Base-by-base conservation (phyloP, 257 asterid genomes). In the Fraxinus pennsylvanica region DNA sequence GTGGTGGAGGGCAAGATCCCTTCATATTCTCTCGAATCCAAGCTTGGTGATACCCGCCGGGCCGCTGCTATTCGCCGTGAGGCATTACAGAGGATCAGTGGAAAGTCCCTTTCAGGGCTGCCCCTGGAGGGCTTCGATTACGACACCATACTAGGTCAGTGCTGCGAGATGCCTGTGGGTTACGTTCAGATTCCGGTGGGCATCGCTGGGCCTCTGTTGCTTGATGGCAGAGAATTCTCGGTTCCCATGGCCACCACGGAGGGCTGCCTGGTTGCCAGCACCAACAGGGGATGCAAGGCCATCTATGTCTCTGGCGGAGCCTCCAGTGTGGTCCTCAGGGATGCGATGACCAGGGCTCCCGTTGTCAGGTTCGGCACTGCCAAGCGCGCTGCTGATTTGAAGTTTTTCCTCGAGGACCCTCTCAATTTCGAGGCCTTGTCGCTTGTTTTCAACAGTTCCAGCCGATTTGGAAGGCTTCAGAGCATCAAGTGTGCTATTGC, bases 221-320 rank as follows among this genome's bases (percentile, higher is more conserved):
- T 86, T 13, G 81, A 86, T 10, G 89, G 82, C 1, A 52, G 35
- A 30, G 89, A 83, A 30, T 83, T 68, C 72, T 73, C 82, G 0
- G 87, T 86, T 25, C 89, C 89, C 4, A 86, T 86, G 89, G 89
- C 89, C 25, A 86, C 89, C 7, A 86, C 89, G 5, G 89, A 86
- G 59, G 89, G 89, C 0, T 86, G 89, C 74, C 72, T 86, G 67
- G 89, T 86, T 7, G 89, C 89, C 39, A 86, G 89, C 76, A 78
- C 87, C 43, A 86, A 86, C 82, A 75, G 89, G 22, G 89, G 89
- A 3, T 86, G 89, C 50, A 83, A 86, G 68, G 89, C 89, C 17
- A 86, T 86, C 63, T 72, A 73, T n/a, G 87, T 78, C 61, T 86
- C 84, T 1, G 89, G 89, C 1, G 89, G 89, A 0, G 89, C 89